Base-by-base conservation (phyloP, 2,329 filamentous ascomycete species). In the Claviceps sorghi region DNA sequence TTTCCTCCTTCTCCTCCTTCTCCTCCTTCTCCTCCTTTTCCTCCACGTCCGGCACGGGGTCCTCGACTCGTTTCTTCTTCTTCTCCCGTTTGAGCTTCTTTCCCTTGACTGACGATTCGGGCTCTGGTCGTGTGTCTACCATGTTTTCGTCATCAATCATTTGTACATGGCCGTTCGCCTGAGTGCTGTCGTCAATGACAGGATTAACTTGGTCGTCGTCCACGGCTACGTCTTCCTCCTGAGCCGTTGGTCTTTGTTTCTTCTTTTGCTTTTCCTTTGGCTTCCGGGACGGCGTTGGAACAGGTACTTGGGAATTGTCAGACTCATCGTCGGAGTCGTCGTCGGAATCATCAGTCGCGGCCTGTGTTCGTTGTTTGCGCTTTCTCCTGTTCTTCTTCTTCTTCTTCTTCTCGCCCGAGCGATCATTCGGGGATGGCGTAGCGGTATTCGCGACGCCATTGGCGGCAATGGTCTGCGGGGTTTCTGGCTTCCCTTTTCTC, bases 311-410 rank as follows among this genome's bases (percentile, higher is more conserved):
- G 48, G 61, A 55, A 53, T 57, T 50, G 40, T 56, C 51, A 54
- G 59, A 51, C 22, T 32, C 34, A 26, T 49, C 51, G 50, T 61
- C 49, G 26, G 46, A 43, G 46, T 49, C 44, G 47, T 48, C 42
- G 50, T 61, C 51, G 26, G 48, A 48, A 40, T 55, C 49, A n/a
- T 52, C 60, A 26, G 62, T 58, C 22, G 62, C 57, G 21, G 62
- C 58, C 32, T 63, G 60, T 7, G 62, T 63, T 54, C 67, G 67
- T 42, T 59, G 60, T 45, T 57, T 64, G 51, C 64, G 62, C 58
- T 67, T 64, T 59, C 67, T 65, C 61, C 67, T 58, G 32, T 62
- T 68, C 59, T 72, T 56, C 49, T 58, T 62, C 59, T 72, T 56
- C 49, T 58, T 62, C 17, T 58, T 50, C 30, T 54, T 55, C 44